Conservation (phyloP, 2,329 filamentous ascomycete genomes). For the Microdochium trichocladiopsis region DNA sequence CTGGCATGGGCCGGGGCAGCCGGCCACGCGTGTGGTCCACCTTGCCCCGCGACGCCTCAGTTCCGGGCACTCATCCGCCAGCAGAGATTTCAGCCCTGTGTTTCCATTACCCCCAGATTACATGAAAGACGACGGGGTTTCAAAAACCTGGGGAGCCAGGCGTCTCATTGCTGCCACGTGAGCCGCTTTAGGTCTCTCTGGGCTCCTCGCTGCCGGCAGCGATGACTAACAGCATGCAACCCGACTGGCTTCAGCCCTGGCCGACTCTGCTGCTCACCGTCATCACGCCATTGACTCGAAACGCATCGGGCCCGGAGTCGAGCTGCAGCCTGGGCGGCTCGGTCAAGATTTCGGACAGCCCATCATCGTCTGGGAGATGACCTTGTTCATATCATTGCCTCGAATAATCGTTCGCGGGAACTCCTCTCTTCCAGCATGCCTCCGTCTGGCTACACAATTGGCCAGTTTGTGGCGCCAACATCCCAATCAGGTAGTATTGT, state of each 20-base stretch:
- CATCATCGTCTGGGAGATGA: too few relatives aligned
- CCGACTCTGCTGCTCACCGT: background rate
- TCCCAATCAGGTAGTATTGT: too few relatives aligned
- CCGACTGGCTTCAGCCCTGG: background rate
- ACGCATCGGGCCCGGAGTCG: too few relatives aligned
- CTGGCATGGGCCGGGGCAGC: background rate
- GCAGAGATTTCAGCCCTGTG: conserved; percentile 6
- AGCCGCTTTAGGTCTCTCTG: background rate
- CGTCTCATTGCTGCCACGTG: background rate
- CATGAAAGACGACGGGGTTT: conserved; percentile 10
- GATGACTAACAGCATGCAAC: background rate
- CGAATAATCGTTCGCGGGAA: too few relatives aligned
- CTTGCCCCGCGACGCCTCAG: background rate
- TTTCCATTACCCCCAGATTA: conserved; percentile 25
- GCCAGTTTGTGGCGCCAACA: too few relatives aligned
- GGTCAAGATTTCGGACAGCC: too few relatives aligned
- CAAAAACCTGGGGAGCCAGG: background rate
- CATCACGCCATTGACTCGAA: background rate
- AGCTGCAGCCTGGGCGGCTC: too few relatives aligned
- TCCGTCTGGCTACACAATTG: too few relatives aligned
- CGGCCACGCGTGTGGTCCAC: background rate
- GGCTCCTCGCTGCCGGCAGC: background rate
- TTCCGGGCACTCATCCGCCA: background rate
- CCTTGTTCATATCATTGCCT: too few relatives aligned
- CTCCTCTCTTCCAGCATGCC: too few relatives aligned